phyloP scores from a whole-genome alignment of 2,329 filamentous ascomycete genomes.

The Colletotrichum orbiculare region DNA sequence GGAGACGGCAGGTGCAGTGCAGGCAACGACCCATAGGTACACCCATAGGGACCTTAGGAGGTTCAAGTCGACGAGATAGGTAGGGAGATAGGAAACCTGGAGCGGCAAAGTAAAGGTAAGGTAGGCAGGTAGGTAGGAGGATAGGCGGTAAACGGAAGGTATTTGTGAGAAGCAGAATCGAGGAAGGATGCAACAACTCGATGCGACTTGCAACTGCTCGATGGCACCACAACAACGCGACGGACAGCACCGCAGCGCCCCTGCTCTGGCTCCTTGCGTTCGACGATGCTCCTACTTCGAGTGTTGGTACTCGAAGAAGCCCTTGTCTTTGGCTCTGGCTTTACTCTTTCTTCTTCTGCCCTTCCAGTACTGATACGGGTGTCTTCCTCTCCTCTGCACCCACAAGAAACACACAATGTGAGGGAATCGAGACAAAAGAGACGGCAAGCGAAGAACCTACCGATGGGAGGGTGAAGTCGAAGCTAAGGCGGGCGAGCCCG shows the following conservation, averaged over 20 bases:
- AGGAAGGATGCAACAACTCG: background rate
- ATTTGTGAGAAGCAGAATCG: too few relatives aligned
- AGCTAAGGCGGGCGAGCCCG: conserved; percentile 30
- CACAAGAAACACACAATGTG: conserved; percentile 12
- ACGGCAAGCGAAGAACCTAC: conserved; percentile 27
- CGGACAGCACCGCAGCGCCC: too few relatives aligned
- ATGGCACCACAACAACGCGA: background rate
- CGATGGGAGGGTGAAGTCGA: conserved; percentile 37
- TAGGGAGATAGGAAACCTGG: conserved; percentile 15
- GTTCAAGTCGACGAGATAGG: background rate
- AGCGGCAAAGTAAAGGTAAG: background rate
- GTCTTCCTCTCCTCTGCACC: conserved; percentile 3
- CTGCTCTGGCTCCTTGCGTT: too few relatives aligned
- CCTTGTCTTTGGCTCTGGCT: background rate
- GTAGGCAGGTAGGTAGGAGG: conserved; percentile 3
- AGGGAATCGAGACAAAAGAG: conserved; percentile 11
- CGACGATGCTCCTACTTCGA: background rate
- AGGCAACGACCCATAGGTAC: conserved; percentile 37
- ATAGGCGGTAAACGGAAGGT: too few relatives aligned
- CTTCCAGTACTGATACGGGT: background rate
- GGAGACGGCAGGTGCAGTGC: background rate
- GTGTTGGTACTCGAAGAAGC: background rate
- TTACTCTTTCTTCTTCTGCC: background rate
- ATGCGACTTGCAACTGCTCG: conserved; percentile 8
- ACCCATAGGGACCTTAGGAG: conserved; percentile 27